Conservation (phyloP, 148 eudicot genomes). For the Arbutus unedo region DNA sequence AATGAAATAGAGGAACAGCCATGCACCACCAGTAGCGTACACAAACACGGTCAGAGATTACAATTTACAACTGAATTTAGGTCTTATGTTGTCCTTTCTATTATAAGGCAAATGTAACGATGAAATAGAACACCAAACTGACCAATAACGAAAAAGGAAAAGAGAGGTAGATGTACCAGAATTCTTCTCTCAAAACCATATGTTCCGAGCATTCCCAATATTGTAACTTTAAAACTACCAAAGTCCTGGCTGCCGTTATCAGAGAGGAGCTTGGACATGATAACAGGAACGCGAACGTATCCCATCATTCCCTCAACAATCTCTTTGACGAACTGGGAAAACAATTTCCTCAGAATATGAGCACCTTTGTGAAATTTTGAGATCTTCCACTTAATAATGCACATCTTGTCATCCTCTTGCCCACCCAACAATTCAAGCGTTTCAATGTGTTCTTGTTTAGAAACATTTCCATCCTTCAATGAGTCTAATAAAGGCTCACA, state of each 20-base stretch:
- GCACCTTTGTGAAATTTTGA: slow-evolving; percentile 45
- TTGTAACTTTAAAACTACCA: slow-evolving; percentile 91
- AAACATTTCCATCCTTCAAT: slow-evolving; percentile 15
- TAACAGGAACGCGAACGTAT: slow-evolving; percentile 73
- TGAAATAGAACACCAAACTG: background rate
- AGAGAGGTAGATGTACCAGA: slow-evolving; percentile 49
- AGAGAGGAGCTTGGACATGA: slow-evolving; percentile 84
- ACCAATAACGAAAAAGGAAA: slow-evolving; percentile 1
- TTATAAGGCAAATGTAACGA: background rate
- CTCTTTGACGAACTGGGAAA: slow-evolving; percentile 75
- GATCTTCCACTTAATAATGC: slow-evolving; percentile 56
- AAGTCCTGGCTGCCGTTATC: slow-evolving; percentile 91
- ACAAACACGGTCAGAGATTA: background rate
- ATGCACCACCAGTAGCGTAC: slow-evolving; percentile 5
- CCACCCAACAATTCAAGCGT: slow-evolving; percentile 26
- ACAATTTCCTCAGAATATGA: slow-evolving; percentile 59
- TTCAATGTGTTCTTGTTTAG: slow-evolving; percentile 35
- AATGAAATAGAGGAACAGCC: background rate
- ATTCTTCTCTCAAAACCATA: slow-evolving; percentile 90
- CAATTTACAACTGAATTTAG: background rate
- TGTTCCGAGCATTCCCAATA: slow-evolving; percentile 91
- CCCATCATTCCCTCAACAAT: slow-evolving; percentile 98
- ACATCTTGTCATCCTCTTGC: slow-evolving; percentile 31
- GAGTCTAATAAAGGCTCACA: slow-evolving; percentile 67
- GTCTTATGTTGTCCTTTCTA: background rate